These are phyloP conservation scores for Penicillium lividum DNA, from an alignment of 495 filamentous ascomycete species.

Conservation along the genomic window DNA sequence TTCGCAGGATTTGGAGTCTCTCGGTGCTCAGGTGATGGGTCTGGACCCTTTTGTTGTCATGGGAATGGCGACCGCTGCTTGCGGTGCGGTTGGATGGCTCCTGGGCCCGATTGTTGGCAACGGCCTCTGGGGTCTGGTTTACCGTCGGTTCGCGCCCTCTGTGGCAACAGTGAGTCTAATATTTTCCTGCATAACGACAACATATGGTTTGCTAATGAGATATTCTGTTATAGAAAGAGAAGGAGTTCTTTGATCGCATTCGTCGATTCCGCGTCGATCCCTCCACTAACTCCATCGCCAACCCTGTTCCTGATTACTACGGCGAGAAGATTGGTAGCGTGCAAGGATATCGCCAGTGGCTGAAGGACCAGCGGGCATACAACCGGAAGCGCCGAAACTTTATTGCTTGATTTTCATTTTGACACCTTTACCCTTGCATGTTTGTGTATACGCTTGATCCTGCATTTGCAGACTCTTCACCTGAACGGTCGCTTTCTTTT, in stretches of 20 bases:
- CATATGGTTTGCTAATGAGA: not conserved
- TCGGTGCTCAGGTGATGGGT: slow-evolving; percentile 67
- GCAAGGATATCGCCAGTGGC: slow-evolving; percentile 85
- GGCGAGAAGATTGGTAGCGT: slow-evolving; percentile 96
- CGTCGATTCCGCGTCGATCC: slow-evolving; percentile 90
- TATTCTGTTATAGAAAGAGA: slow-evolving; percentile 70
- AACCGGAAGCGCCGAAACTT: slow-evolving; percentile 82
- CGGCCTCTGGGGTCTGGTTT: slow-evolving; percentile 68
- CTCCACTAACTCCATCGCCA: slow-evolving; percentile 61
- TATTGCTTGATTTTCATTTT: slow-evolving; percentile 33
- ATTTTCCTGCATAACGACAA: not conserved
- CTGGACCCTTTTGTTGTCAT: slow-evolving; percentile 86
- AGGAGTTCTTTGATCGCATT: slow-evolving; percentile 85
- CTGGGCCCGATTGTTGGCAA: slow-evolving; percentile 78
- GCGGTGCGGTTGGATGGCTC: slow-evolving; percentile 80
- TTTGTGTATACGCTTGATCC: slow-evolving; percentile 28
- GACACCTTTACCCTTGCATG: slow-evolving; percentile 12
- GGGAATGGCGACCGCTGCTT: slow-evolving; percentile 71
- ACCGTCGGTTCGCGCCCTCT: slow-evolving; percentile 62
- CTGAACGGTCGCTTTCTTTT: slow-evolving; percentile 22
- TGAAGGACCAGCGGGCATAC: slow-evolving; percentile 97
- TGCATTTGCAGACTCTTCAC: slow-evolving; percentile 8
- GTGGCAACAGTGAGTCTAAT: slow-evolving; percentile 62
- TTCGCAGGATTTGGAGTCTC: slow-evolving; percentile 63
- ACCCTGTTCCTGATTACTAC: slow-evolving; percentile 72